Evolutionary conservation across 2,329 filamentous ascomycete species (phyloP), one percentile per base, ranked within the genome.

Genomic region (Penicillium sp.): DNA sequence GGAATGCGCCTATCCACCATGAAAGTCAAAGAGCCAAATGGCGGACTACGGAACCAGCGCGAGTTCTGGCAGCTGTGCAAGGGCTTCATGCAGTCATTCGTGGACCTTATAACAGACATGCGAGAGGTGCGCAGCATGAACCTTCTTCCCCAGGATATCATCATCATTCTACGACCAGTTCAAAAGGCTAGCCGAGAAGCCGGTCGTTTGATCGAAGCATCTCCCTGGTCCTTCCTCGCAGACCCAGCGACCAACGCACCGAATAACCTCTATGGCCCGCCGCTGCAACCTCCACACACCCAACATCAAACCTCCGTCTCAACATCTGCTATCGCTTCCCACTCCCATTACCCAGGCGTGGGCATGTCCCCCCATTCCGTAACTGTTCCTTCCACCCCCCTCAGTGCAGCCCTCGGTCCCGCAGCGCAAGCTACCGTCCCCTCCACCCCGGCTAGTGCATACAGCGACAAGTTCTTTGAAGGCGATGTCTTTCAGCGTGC

Each of bases 341-440:
- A 62, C 35, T 48, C 63, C 29, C 68, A 58, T 44, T 65, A 68
- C 48, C 61, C 67, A 50, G 67, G 63, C 52, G 62, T 69, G n/a
- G 65, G 61, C 57, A 60, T 70, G 56, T 73, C 74, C 26, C 82
- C 79, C 13, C 82, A 82, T 47, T 79, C 81, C 22, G 77, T 83
- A 10, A 80, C 84, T 11, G 77, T 92, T 37, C 92, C 93, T 9
- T 91, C 95, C 68, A 97, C 93, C 1, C 93, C 93, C 8, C 84
- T 96, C 60, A 95, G 90, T 66, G 93, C 92, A 16, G 93, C 93
- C 1, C 81, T 97, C 5, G 93, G 93, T 0, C 91, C 93, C 6
- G 93, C 93, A 21, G 90, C 92, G 53, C 92, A 96, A 74, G 92
- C 93, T 1, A 97, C 91, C 0, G 88, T 96, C 11, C 90, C 91